Base-by-base conservation (phyloP, 257 asterid genomes). In the Catharanthus roseus region DNA sequence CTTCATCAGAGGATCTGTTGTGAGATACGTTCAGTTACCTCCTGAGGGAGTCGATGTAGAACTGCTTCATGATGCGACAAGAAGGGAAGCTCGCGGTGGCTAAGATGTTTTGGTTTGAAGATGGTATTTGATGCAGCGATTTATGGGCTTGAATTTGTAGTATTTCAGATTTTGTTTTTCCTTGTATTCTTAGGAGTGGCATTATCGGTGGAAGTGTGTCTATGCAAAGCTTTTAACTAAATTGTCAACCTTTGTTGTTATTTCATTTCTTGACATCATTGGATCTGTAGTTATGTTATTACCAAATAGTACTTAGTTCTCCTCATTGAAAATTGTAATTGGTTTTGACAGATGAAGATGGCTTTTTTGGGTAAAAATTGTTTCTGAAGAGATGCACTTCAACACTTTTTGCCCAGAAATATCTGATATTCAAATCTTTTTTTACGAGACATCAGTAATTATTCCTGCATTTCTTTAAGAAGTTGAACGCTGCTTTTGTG, bases 1-100 rank as follows among this genome's bases (percentile, higher is more conserved):
- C 86, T 95, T 95, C 89, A 95, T 95, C 75, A 82, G 99, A 75
- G 99, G 99, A 58, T 95, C 97, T 19, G 99, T 95, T 64, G 99
- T 91, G 65, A 81, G 99, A 80, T 95, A 88, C 42, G 99, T 95
- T 58, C 99, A 95, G 79, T 82, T 95, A 81, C 99, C 99, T 10
- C 97, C 97, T 0, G 99, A 95, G 68, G 99, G 99, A 74, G 97
- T 93, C 75, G 98, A 90, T 42, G 85, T 90, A 1, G 98, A 93
- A 72, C 85, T 93, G 47, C 97, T 93, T 69, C 98, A 93, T 50
- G 98, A 93, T 83, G 98, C 98, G 71, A 93, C 98, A 0, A 85
- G 98, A 84, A 86, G 98, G 82, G 98, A 93, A 82, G 98, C 98
- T 77, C 88, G 96, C 5, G 96, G 97, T 45, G 90, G 90, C 70